Base-by-base conservation (phyloP, 352 stramenopile species). In the Discostella stelligera region DNA sequence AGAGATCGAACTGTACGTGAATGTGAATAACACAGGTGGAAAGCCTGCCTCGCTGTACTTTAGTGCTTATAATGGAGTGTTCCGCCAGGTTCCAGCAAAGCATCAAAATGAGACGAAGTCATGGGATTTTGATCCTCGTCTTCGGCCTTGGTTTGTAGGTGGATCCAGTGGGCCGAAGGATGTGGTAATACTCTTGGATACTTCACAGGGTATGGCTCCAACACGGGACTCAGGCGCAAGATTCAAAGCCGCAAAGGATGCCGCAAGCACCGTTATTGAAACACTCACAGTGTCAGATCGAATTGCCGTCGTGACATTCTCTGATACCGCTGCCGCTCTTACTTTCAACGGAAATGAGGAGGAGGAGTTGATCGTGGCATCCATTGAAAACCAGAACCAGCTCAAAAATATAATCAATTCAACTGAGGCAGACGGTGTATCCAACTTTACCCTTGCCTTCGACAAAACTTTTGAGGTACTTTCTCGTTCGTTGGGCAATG, bases 131-230 rank as follows among this genome's bases (percentile, higher is more conserved):
- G 86, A 92, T 72, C 76, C 76, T 66, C 72, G 76, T 6, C 48
- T 41, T 4, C 69, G 86, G 2, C 82, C 86, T 0, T 92, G 84
- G 84, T 91, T 90, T 67, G 76, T 89, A 32, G 78, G 73, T 23
- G 84, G 76, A 30, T 77, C 77, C n/a, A 77, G 64, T 32, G 86
- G 85, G 8, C 82, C 84, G n/a, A 92, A 92, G 54, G 84, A 90
- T 68, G 68, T 92, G 0, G 67, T 90, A 6, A 27, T 92, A 6
- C 65, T 91, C 0, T 62, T 92, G 2, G 86, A 91, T 74, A 60
- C 50, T 0, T 71, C 44, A 13, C 68, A 77, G 2, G 77, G 50
- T 11, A 92, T 92, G 84, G 23, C 25, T 20, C 21, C 25, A 21
- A 32, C 27, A 32, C 13, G 48, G 0, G n/a, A 79, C 16, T 30